phyloP scores from a whole-genome alignment of 2,329 filamentous ascomycete species.

The Ophiostoma triangulosporum region DNA sequence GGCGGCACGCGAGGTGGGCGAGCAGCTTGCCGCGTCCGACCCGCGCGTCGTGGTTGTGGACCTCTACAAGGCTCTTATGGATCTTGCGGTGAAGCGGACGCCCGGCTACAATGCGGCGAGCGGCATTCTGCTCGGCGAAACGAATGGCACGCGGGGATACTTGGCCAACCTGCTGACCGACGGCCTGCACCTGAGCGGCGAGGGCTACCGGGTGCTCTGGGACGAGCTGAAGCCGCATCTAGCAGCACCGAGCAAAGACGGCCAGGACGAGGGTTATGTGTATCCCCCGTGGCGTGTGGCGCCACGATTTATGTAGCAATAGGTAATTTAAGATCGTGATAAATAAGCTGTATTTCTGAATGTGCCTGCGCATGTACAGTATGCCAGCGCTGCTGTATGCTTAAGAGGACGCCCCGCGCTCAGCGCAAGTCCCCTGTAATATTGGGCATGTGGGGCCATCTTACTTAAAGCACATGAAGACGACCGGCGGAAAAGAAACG shows the following conservation, averaged over 20 bases:
- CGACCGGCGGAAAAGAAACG: too few relatives aligned
- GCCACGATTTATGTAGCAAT: background rate
- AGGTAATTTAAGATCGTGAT: too few relatives aligned
- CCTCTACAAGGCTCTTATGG: conserved; percentile 68
- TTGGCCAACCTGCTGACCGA: conserved; percentile 40
- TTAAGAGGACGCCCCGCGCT: too few relatives aligned
- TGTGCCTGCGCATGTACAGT: too few relatives aligned
- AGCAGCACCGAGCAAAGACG: conserved; percentile 27
- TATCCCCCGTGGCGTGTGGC: conserved; percentile 34
- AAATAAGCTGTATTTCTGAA: too few relatives aligned
- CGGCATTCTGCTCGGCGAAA: conserved; percentile 35
- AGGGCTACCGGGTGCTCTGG: conserved; percentile 40
- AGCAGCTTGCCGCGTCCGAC: conserved; percentile 54
- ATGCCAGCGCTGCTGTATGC: too few relatives aligned
- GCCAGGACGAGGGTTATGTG: conserved; percentile 22
- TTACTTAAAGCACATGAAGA: background rate
- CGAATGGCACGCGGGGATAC: conserved; percentile 34
- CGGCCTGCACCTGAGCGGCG: conserved; percentile 42
- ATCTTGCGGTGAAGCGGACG: conserved; percentile 45
- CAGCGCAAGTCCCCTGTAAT: too few relatives aligned
- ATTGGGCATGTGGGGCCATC: too few relatives aligned
- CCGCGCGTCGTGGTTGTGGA: conserved; percentile 60
- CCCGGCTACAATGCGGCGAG: conserved; percentile 38
- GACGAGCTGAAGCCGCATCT: conserved; percentile 35
- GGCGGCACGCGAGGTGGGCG: conserved; percentile 52